These are phyloP conservation scores for Rhodotorula sp. DNA, from an alignment of 1,284 basidiomycete genomes.

Conservation along the genomic window DNA sequence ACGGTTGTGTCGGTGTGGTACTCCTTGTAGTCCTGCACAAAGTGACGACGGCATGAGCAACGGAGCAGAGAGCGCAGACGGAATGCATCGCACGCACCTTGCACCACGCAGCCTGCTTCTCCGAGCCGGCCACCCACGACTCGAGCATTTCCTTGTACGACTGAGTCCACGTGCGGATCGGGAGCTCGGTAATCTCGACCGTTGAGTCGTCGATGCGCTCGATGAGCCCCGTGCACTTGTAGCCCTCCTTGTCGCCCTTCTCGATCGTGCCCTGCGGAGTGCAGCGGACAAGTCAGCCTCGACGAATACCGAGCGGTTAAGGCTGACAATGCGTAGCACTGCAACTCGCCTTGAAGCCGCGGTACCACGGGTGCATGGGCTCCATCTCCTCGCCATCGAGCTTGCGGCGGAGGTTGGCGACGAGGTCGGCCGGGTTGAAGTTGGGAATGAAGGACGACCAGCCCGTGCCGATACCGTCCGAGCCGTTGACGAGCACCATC, in stretches of 20 bases:
- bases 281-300: background rate
- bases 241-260: constrained; percentile 77
- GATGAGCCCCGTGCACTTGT: constrained; percentile 75
- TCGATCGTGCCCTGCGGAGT: constrained; percentile 72
- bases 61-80: background rate
- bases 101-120: constrained; percentile 64
- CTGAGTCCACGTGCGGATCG: constrained; percentile 93
- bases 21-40: constrained; percentile 85
- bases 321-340: background rate
- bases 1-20: constrained; percentile 92
- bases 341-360: constrained; percentile 67
- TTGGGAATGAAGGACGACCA: constrained; percentile 95
- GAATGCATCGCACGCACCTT: constrained; percentile 50
- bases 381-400: constrained; percentile 84
- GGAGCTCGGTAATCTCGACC: constrained; percentile 92
- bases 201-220: constrained; percentile 81
- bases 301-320: too few relatives aligned
- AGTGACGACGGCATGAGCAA: too few relatives aligned
- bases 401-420: constrained; percentile 79
- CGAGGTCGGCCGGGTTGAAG: constrained; percentile 90
- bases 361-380: constrained; percentile 95
- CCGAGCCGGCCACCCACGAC: constrained; percentile 57
- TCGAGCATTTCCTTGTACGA: constrained; percentile 90
- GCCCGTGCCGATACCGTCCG: constrained; percentile 97
- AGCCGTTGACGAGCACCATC: constrained; percentile 87